phyloP scores from a whole-genome alignment of 257 asterid species.

The Nemophila menziesii region DNA sequence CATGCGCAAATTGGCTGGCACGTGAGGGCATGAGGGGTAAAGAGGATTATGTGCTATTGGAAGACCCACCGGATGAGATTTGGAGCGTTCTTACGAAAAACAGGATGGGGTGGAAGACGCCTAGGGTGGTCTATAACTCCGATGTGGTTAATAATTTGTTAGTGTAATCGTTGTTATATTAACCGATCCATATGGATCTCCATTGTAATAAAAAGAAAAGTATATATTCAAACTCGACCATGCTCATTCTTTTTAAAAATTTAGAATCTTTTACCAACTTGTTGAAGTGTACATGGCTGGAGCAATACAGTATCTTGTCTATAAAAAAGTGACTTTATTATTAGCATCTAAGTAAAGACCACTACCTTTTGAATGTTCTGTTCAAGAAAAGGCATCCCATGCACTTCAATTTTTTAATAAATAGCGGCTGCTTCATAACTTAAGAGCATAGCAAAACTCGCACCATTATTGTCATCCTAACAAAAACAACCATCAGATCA shows the following conservation, averaged over 20 bases:
- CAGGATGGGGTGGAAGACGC: too few species aligned
- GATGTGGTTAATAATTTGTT: too few species aligned
- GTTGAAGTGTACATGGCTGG: conserved; percentile 9
- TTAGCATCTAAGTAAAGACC: conserved; percentile 21
- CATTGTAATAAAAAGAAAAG: too few species aligned
- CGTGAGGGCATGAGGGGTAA: too few species aligned
- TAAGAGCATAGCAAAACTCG: conserved; percentile 7
- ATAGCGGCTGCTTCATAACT: conserved; percentile 17
- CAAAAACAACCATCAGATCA: conserved; percentile 9
- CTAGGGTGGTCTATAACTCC: too few species aligned
- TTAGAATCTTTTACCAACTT: conserved; percentile 12
- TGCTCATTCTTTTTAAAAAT: too few species aligned
- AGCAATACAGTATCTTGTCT: conserved; percentile 15
- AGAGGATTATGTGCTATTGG: too few species aligned
- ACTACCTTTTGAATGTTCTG: conserved; percentile 20
- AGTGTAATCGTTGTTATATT: too few species aligned
- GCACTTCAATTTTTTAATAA: conserved; percentile 10
- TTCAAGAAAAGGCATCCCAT: not conserved
- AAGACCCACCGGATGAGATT: too few species aligned
- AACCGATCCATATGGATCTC: too few species aligned
- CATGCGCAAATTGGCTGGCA: too few species aligned
- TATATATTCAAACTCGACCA: conserved; percentile 13
- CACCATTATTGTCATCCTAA: not conserved
- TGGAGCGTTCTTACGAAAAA: too few species aligned
- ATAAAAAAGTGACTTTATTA: conserved; percentile 16